Conservation (phyloP, 1,284 basidiomycete species). For the Sporisorium iseilematis-ciliati region DNA sequence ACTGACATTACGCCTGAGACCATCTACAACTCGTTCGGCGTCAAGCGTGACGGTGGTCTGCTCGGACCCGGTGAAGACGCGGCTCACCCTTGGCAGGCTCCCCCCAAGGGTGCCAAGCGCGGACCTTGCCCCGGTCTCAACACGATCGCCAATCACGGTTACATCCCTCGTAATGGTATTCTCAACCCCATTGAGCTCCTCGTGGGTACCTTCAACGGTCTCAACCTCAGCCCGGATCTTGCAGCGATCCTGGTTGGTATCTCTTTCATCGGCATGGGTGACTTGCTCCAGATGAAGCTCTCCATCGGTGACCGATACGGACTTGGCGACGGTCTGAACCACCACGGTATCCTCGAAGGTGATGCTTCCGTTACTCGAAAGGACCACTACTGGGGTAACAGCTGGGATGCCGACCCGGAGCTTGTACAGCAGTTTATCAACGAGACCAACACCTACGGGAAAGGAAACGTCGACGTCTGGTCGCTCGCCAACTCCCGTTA, state of each 20-base stretch:
- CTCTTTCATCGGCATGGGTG: constrained; percentile 59
- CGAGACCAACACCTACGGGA: constrained; percentile 41
- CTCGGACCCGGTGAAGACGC: constrained; percentile 20
- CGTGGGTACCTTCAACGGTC: constrained; percentile 32
- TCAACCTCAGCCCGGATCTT: constrained; percentile 65
- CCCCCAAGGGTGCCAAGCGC: constrained; percentile 20
- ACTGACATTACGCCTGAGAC: constrained; percentile 22
- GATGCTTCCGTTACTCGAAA: constrained; percentile 43
- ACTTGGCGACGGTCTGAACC: constrained; percentile 26
- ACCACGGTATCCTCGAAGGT: constrained; percentile 39
- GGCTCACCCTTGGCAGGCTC: constrained; percentile 30
- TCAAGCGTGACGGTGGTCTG: constrained; percentile 16
- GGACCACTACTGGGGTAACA: constrained; percentile 45
- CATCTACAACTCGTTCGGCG: constrained; percentile 24
- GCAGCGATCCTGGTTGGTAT: constrained; percentile 57
- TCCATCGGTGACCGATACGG: constrained; percentile 43
- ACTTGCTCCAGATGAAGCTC: constrained; percentile 54
- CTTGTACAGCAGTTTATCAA: constrained; percentile 33
- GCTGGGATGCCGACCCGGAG: constrained; percentile 30
- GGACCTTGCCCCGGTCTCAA: constrained; percentile 70
- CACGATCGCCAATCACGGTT: constrained; percentile 67
- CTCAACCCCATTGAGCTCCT: constrained; percentile 60
- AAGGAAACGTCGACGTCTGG: constrained; percentile 22
- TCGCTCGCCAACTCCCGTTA: constrained; percentile 39
- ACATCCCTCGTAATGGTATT: constrained; percentile 59